These are phyloP conservation scores for Rhododendron molle DNA, from an alignment of 148 eudicot species.

Conservation along the genomic window DNA sequence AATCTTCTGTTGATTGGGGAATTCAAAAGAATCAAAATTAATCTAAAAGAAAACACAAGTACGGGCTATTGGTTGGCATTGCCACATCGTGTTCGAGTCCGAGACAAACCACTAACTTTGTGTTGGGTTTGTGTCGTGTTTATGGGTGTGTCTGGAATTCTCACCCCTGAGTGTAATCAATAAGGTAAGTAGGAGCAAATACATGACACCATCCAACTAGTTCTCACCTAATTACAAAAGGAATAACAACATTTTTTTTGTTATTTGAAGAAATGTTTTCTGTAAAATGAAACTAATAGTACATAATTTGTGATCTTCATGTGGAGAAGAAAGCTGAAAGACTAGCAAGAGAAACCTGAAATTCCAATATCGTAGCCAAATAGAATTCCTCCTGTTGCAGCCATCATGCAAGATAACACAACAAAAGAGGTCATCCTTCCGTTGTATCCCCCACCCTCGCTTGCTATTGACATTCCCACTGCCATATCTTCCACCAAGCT, in stretches of 20 bases:
- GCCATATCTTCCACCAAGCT: constrained; percentile 11
- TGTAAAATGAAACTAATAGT: background rate
- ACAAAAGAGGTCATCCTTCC: constrained; percentile 17
- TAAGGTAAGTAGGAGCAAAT: background rate
- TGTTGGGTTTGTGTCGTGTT: no score
- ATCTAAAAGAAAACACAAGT: no score
- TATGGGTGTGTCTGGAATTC: no score
- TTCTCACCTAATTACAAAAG: background rate
- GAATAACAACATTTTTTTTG: background rate
- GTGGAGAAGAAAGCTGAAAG: background rate
- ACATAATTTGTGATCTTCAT: background rate
- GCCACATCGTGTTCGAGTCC: no score
- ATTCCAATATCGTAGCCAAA: constrained; percentile 49
- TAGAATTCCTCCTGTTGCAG: constrained; percentile 40
- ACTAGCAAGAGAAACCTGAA: constrained; percentile 24
- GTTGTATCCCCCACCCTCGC: constrained; percentile 12
- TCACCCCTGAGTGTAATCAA: background rate
- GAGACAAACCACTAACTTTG: no score
- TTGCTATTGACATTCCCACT: constrained; percentile 5
- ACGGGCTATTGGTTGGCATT: no score
- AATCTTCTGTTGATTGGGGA: no score
- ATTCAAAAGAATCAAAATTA: no score
- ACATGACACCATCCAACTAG: background rate
- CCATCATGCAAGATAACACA: constrained; percentile 31
- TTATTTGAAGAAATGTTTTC: background rate